A percentile compares a stretch with the other conserved stretches of the same genome.
Conservation (phyloP, 2,329 filamentous ascomycete species). For the Dactylonectria macrodidyma region DNA sequence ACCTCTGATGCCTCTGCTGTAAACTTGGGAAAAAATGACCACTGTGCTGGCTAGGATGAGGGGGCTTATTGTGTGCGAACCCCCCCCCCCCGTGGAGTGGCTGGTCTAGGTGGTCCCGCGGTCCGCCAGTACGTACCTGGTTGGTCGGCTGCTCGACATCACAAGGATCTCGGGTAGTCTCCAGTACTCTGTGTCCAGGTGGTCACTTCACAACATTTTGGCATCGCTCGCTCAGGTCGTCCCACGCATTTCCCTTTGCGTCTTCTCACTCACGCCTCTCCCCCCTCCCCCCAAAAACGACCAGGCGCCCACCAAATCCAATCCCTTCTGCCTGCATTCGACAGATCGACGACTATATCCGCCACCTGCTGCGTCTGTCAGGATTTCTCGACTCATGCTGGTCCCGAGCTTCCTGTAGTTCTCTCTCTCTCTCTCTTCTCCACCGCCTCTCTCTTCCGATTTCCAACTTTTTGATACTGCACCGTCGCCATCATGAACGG, state of each 20-base stretch:
- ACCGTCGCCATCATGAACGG: constrained; percentile 75
- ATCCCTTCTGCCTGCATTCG: constrained; percentile 12
- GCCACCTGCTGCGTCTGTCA: constrained; percentile 26
- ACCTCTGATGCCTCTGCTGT: background rate
- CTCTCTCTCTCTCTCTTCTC: constrained; percentile 28
- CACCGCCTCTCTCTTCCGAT: constrained; percentile 25
- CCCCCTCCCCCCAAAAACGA: constrained; percentile 1
- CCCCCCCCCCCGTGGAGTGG: constrained; percentile 19
- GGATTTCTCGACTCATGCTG: constrained; percentile 28
- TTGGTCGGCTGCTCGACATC: constrained; percentile 30
- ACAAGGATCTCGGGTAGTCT: constrained; percentile 28
- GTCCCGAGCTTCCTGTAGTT: constrained; percentile 36
- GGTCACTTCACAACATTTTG: constrained; percentile 33
- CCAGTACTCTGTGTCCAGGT: constrained; percentile 27
- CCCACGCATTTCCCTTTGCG: constrained; percentile 23
- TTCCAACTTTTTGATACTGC: constrained; percentile 28
- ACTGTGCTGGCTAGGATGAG: constrained; percentile 13
- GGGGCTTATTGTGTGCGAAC: constrained; percentile 20
- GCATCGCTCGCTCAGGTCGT: constrained; percentile 22
- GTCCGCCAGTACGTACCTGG: constrained; percentile 24
- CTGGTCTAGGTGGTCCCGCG: constrained; percentile 13
- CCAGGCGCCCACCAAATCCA: constrained; percentile 16
- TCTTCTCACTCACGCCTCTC: background rate
- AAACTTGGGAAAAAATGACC: background rate
- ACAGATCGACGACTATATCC: constrained; percentile 1